Evolutionary conservation across 495 filamentous ascomycete species (phyloP), one percentile per base, ranked within the genome.

Genomic region (Penicillium cataractarum): DNA sequence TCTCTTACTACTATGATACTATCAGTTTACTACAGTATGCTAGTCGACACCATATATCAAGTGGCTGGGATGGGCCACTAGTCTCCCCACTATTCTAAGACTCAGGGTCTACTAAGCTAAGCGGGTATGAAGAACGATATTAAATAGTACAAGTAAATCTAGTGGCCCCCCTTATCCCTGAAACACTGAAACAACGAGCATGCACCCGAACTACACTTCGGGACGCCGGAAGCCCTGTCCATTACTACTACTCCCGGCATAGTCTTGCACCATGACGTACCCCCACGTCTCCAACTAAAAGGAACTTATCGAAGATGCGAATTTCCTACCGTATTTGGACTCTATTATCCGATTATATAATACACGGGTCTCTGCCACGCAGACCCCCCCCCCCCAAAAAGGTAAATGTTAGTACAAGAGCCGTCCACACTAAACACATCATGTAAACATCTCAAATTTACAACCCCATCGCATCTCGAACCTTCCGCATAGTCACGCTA

Each of bases 381-480:
- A n/a, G n/a, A n/a, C n/a, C n/a, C n/a, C n/a, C n/a, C n/a, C n/a
- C n/a, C 42, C 42, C 3, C 42, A 24, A 7, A 46, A 46, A 22
- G 24, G 42, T 46, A 46, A n/a, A 24, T 46, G 42, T 46, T 46
- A 46, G 21, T 46, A 46, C 42, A 46, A 2, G 6, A 6, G 15
- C 40, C 21, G 3, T 19, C 40, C 40, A 19, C 40, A 21, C 40
- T 35, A 42, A 21, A 7, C n/a, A 4, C 6, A 21, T 21, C 6
- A n/a, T n/a, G n/a, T n/a, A n/a, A n/a, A n/a, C n/a, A 6, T 13
- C 24, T 49, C 44, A 31, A 22, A 22, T 51, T 53, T 44, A 82
- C 48, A 93, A 70, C 22, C 91, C 92, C 52, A 93, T 77, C 9
- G 80, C 86, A 35, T 76, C 64, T 65, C 85, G 83, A 7, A 96